Evolutionary conservation across 2,329 filamentous ascomycete genomes (phyloP).

Genomic region (Neurospora crassa): DNA sequence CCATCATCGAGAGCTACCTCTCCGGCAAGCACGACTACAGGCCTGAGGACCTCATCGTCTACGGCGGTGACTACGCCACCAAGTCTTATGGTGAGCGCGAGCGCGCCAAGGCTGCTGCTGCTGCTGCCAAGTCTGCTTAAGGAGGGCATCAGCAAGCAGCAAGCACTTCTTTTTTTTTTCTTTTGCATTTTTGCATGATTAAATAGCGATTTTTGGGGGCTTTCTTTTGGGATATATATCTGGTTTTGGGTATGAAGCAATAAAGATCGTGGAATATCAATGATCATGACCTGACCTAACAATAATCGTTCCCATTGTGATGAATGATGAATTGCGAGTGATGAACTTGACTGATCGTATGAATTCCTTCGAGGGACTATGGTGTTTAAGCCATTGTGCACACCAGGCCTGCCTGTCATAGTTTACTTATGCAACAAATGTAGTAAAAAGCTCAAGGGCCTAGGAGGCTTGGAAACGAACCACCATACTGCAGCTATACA

Average conservation of each 20-base stretch:
- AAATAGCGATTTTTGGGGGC: not conserved
- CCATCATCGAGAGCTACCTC: slow-evolving; percentile 87
- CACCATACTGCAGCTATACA: not conserved
- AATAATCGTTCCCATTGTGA: not conserved
- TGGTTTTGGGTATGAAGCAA: not conserved
- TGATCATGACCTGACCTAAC: not conserved
- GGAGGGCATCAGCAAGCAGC: not conserved
- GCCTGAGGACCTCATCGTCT: slow-evolving; percentile 82
- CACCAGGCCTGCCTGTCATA: too few relatives aligned
- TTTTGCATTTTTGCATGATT: not conserved
- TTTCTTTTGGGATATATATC: not conserved
- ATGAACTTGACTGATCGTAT: not conserved
- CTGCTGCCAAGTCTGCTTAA: not conserved
- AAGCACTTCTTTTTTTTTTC: not conserved
- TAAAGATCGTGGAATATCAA: not conserved
- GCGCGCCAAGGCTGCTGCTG: slow-evolving; percentile 1
- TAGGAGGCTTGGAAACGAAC: not conserved
- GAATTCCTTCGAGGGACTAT: not conserved
- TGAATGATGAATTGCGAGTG: not conserved
- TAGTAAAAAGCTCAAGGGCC: not conserved
- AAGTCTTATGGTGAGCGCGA: slow-evolving; percentile 78
- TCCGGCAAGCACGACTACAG: slow-evolving; percentile 79
- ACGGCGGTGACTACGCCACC: slow-evolving; percentile 86
- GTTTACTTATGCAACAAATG: too few relatives aligned
- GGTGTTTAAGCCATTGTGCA: not conserved